These are phyloP conservation scores for Leccinum subrobustum DNA, from an alignment of 1,284 basidiomycete genomes.

Conservation along the genomic window DNA sequence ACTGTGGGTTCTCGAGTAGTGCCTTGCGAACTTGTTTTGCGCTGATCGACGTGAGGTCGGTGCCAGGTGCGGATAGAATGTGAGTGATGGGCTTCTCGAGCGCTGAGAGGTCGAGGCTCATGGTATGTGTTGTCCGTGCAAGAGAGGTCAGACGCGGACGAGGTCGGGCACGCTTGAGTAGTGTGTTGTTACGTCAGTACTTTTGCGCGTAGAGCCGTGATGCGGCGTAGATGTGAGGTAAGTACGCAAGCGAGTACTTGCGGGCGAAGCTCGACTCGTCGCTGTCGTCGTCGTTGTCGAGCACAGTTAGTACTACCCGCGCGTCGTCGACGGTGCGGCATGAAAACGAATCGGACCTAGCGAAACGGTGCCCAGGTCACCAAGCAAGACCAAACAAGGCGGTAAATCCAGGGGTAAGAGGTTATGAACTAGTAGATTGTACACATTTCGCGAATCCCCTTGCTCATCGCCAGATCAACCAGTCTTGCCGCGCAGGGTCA, in stretches of 20 bases:
- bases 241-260: neutral
- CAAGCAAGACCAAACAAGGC: conserved; percentile 31
- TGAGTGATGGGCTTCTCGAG: conserved; percentile 60
- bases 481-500: conserved; percentile 64
- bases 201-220: neutral
- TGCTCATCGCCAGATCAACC: conserved; percentile 51
- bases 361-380: conserved; percentile 4
- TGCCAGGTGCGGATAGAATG: conserved; percentile 68
- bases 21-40: conserved; percentile 75
- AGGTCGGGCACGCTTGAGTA: neutral
- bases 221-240: neutral
- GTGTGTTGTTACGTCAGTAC: neutral
- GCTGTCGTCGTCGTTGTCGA: conserved; percentile 10
- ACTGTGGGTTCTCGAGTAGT: conserved; percentile 48
- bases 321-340: conserved; percentile 7
- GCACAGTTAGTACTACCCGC: neutral
- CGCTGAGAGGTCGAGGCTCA: conserved; percentile 42
- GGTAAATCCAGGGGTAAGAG: neutral
- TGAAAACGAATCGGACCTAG: neutral
- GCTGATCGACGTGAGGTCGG: conserved; percentile 70
- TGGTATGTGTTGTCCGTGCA: conserved; percentile 10
- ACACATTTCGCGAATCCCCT: conserved; percentile 3
- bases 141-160: neutral
- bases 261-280: neutral
- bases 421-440: neutral